Percentiles rank a stretch among this genome's conserved stretches.
Evolutionary conservation across 2,329 filamentous ascomycete genomes (phyloP).

Genomic region (Mariannaea sp.): DNA sequence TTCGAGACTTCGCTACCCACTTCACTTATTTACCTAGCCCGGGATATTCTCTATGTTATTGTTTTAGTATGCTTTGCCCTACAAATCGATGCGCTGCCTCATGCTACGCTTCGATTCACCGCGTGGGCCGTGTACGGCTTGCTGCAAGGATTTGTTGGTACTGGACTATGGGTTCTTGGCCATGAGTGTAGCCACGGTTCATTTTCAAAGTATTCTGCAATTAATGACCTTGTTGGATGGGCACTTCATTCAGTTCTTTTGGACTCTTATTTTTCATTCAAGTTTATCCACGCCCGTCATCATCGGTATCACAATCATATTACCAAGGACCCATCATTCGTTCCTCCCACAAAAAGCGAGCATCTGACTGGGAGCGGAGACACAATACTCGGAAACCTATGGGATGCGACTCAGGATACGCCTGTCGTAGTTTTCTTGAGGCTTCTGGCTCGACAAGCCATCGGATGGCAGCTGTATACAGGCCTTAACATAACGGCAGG

Average conservation of each 20-base stretch:
- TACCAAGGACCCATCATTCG: slow-evolving; percentile 97
- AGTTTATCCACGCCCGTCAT: slow-evolving; percentile 98
- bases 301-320: slow-evolving; percentile 98
- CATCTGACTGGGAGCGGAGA: slow-evolving; percentile 77
- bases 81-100: slow-evolving; percentile 84
- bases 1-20: slow-evolving; percentile 81
- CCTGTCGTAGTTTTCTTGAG: slow-evolving; percentile 77
- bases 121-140: slow-evolving; percentile 72
- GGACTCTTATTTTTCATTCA: slow-evolving; percentile 99
- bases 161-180: slow-evolving; percentile 92
- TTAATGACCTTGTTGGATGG: slow-evolving; percentile 95
- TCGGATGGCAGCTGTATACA: slow-evolving; percentile 93
- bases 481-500: slow-evolving; percentile 92
- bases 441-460: slow-evolving; percentile 82
- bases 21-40: slow-evolving; percentile 81
- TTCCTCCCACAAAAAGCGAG: slow-evolving; percentile 87
- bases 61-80: no score
- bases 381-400: slow-evolving; percentile 76
- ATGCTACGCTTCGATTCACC: slow-evolving; percentile 64
- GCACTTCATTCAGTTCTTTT: slow-evolving; percentile 85
- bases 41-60: slow-evolving; percentile 89
- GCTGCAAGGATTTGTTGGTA: slow-evolving; percentile 89
- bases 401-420: slow-evolving; percentile 92
- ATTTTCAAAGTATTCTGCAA: slow-evolving; percentile 86
- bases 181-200: slow-evolving; percentile 98